Base-by-base conservation (phyloP, 2,329 filamentous ascomycete species). In the Alternaria alternata region DNA sequence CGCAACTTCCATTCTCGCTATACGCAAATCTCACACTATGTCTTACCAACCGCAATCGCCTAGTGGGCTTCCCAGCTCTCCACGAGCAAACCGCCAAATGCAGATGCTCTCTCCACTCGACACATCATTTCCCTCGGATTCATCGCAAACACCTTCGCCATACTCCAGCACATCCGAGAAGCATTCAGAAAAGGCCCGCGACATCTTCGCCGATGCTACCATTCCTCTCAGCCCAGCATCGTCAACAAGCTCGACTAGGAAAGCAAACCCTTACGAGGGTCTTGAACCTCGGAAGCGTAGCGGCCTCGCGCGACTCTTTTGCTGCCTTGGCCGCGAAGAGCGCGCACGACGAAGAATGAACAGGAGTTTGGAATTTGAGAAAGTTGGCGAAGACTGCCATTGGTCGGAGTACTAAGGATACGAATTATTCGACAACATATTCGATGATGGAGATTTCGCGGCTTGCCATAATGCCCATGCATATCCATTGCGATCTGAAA, bases 161-260 rank as follows among this genome's bases (percentile, higher is more conserved):
- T 66, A 68, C 60, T 65, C 67, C 0, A 62, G 54, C 43, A 30
- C 39, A 16, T 66, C 61, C 14, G 64, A 69, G 36, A 71, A 69
- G 56, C 46, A 48, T 8, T 54, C 63, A 34, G 55, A 60, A 42
- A 62, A 66, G 39, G 52, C 43, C 14, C 61, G 65, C 53, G 47
- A 66, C 44, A 76, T 78, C 58, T 78, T 78, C 67, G 67, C 65
- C 58, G 73, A 76, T 42, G 75, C 75, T 2, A 76, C 71, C 2
- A 75, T 78, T 44, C 75, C 75, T 2, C 69, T 77, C 16, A 75
- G 72, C 60, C 75, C 75, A 1, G 43, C 59, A 2, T 68, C 73
- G 0, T 59, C 65, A 2, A 64, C 69, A 8, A 65, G 54, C 46
- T 61, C 59, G n/a, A 47, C 32, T 6, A 51, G 18, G 48, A 63